Percentiles rank a stretch among this genome's conserved stretches.
Conservation (phyloP, 1,284 basidiomycete species). For the Wolfiporia cocos region DNA sequence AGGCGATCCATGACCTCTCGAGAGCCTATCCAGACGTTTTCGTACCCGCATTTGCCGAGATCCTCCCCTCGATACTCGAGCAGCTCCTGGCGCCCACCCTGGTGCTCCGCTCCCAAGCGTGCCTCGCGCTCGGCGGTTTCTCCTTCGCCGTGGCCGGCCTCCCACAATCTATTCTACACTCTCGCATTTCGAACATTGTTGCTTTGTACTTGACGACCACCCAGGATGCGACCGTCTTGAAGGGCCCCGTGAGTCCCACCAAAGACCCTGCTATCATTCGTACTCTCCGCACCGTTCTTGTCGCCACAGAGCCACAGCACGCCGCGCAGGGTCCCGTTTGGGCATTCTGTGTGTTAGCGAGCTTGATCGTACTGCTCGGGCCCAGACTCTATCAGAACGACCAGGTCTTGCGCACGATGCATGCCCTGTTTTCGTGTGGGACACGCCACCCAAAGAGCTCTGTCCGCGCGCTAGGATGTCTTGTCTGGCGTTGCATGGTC, state of each 20-base stretch:
- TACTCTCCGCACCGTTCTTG: slow-evolving; percentile 56
- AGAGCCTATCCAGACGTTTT: slow-evolving; percentile 56
- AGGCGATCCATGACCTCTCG: slow-evolving; percentile 71
- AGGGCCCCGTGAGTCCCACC: slow-evolving; percentile 21
- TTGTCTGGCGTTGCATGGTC: slow-evolving; percentile 56
- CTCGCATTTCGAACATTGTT: slow-evolving; percentile 42
- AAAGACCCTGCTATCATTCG: slow-evolving; percentile 50
- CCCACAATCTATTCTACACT: slow-evolving; percentile 41
- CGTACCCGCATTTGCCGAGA: slow-evolving; percentile 51
- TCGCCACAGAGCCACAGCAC: slow-evolving; percentile 43
- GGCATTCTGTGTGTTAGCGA: slow-evolving; percentile 59
- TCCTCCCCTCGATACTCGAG: slow-evolving; percentile 56
- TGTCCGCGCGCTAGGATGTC: slow-evolving; percentile 50
- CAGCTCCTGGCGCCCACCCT: slow-evolving; percentile 58
- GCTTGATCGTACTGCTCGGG: slow-evolving; percentile 56
- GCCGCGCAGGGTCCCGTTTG: slow-evolving; percentile 70
- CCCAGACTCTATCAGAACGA: slow-evolving; percentile 41
- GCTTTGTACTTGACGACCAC: slow-evolving; percentile 38
- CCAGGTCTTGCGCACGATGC: slow-evolving; percentile 40
- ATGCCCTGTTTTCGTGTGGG: slow-evolving; percentile 44
- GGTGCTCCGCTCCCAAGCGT: slow-evolving; percentile 58
- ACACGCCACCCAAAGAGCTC: slow-evolving; percentile 55
- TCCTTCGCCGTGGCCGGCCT: slow-evolving; percentile 44
- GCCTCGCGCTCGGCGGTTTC: slow-evolving; percentile 66
- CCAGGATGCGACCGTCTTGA: slow-evolving; percentile 16